Evolutionary conservation across 768 basidiomycete species (phyloP), one percentile per base, ranked within the genome.

Genomic region (Scleroderma bovista): DNA sequence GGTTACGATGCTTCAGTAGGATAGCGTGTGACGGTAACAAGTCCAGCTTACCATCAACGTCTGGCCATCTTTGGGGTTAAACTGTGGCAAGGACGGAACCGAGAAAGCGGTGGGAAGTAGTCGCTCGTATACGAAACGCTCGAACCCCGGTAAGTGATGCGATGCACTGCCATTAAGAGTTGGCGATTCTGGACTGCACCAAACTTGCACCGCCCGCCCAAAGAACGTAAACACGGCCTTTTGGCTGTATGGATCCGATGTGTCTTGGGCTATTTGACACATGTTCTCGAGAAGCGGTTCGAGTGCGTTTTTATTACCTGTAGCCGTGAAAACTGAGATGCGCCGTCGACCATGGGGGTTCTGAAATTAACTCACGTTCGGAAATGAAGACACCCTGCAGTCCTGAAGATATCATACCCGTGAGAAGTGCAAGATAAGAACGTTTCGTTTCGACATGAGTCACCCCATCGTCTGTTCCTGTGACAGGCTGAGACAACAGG

Each of bases 51-150:
- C 94, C 61, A 85, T 79, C 44, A 86, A 74, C 61, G 86, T 82
- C 59, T 93, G 90, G 2, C 89, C 92, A 61, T 96, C 93, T 62
- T 89, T 90, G 56, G 86, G 72, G 61, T 93, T 94, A 64, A 96
- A 90, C 36, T 84, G 80, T 0, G 86, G 81, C 9, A 77, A 72
- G 11, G 88, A 84, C 1, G 92, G 80, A 4, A 97, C 80, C 8
- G 82, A 77, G 66, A 99, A 96, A 20, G 84, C 86, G 2, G 81
- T 72, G 11, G 92, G 89, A 46, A 98, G 73, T 31, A 95, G 69
- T 12, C 84, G 80, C 53, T 93, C 87, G 60, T 98, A 98, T 26
- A 95, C 79, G 64, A 94, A 94, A 13, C 81, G 78, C 57, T 97
- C 93, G 57, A 96, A 97, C 1, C 95, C 94, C 11, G 93, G 92